Conservation (phyloP, 495 filamentous ascomycete species). For the Aspergillus taichungensis region DNA sequence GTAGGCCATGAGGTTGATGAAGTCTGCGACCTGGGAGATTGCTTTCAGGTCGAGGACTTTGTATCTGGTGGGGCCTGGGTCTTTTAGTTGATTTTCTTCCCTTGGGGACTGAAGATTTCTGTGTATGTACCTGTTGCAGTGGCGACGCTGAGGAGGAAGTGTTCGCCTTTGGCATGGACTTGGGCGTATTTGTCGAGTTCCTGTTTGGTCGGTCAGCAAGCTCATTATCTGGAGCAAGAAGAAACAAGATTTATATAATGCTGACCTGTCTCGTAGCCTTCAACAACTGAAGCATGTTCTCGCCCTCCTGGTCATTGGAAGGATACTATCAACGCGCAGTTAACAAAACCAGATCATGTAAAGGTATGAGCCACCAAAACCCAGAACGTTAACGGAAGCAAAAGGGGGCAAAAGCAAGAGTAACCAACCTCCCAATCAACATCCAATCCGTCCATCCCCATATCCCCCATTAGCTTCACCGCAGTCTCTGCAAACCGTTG, state of each 20-base stretch:
- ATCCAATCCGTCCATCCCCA: conserved; percentile 54
- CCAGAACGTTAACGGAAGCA: neutral
- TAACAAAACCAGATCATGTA: too few relatives aligned
- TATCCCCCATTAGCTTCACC: conserved; percentile 57
- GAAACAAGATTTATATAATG: neutral
- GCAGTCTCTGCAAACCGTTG: conserved; percentile 59
- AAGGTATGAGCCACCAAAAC: neutral
- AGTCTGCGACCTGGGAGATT: conserved; percentile 29
- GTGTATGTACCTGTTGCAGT: conserved; percentile 35
- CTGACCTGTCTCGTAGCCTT: conserved; percentile 39
- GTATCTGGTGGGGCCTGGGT: too few relatives aligned
- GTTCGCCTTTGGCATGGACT: conserved; percentile 35
- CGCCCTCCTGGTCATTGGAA: conserved; percentile 40
- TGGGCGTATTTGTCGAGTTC: conserved; percentile 56
- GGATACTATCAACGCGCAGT: conserved; percentile 19
- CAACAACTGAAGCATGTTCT: conserved; percentile 56
- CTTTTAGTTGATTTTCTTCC: too few relatives aligned
- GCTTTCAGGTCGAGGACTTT: too few relatives aligned
- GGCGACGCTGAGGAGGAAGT: conserved; percentile 64
- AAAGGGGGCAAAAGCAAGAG: neutral
- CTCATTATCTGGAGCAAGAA: neutral
- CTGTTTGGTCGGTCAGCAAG: conserved; percentile 4
- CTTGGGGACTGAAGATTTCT: too few relatives aligned
- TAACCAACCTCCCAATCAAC: conserved; percentile 50
- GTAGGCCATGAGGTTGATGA: conserved; percentile 70